A percentile compares a stretch with the other conserved stretches of the same genome.
These are phyloP conservation scores for Monosiga brevicollis DNA, from an alignment of 78 protist genomes.

Conservation along the genomic window DNA sequence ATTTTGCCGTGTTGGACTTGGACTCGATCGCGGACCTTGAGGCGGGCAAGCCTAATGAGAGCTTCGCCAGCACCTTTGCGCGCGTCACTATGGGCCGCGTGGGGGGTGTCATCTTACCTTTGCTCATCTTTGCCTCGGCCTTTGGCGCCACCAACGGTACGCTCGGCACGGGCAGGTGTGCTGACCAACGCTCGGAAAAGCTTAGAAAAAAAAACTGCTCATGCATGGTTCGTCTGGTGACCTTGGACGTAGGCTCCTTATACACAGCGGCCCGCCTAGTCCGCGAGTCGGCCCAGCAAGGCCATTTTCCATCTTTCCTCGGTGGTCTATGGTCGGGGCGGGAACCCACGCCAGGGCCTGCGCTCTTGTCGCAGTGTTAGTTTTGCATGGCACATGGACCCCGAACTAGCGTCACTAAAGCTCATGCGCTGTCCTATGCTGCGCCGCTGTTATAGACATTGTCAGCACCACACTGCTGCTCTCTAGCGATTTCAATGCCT, in stretches of 20 bases:
- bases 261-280: background rate
- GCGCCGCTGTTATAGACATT: background rate
- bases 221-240: no score
- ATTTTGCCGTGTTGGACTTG: slow-evolving; percentile 12
- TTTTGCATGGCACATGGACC: no score
- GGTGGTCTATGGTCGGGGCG: background rate
- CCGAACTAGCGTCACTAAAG: no score
- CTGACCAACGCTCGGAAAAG: no score
- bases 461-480: background rate
- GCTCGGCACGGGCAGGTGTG: background rate
- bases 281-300: background rate
- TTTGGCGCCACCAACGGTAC: slow-evolving; percentile 27
- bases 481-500: background rate
- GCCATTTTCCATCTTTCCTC: background rate
- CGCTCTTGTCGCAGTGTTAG: background rate
- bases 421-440: background rate
- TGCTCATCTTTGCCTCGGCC: slow-evolving; percentile 12
- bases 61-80: slow-evolving; percentile 5
- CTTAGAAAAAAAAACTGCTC: no score
- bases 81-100: background rate
- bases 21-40: background rate
- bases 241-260: background rate
- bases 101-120: background rate
- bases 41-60: background rate
- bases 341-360: background rate